A percentile compares a stretch with the other conserved stretches of the same genome.
phyloP scores from a whole-genome alignment of 495 filamentous ascomycete species.

The Aspergillus affinis region DNA sequence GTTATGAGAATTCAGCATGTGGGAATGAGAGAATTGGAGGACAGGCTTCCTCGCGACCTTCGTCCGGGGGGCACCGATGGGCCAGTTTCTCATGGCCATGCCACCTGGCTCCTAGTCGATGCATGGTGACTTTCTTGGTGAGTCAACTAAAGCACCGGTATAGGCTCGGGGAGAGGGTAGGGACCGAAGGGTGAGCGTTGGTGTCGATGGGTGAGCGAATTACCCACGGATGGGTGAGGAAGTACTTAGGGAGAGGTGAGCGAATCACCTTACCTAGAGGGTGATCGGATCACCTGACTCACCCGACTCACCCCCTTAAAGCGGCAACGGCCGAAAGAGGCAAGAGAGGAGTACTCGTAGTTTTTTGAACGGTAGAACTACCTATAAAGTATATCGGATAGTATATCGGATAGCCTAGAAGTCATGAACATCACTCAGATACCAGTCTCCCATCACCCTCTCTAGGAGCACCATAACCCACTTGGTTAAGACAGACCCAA shows the following conservation, averaged over 20 bases:
- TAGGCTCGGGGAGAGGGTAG: background rate
- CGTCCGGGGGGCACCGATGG: background rate
- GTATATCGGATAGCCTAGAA: too few relatives aligned
- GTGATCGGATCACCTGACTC: constrained; percentile 9
- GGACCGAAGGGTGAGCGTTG: constrained; percentile 6
- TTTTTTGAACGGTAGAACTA: background rate
- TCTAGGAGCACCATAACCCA: too few relatives aligned
- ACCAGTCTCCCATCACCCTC: too few relatives aligned
- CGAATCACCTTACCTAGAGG: constrained; percentile 5
- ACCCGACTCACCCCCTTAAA: constrained; percentile 11
- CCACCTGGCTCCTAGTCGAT: background rate
- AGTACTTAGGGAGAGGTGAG: too few relatives aligned
- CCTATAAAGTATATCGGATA: background rate
- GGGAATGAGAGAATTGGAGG: background rate
- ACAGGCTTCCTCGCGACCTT: background rate
- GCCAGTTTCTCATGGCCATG: background rate
- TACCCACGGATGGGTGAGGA: too few relatives aligned
- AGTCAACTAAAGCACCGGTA: background rate
- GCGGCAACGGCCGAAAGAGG: constrained; percentile 2
- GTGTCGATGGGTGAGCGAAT: too few relatives aligned
- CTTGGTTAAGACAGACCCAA: too few relatives aligned
- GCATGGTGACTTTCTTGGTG: background rate
- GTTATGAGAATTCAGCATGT: background rate
- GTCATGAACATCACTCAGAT: too few relatives aligned
- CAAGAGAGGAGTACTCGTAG: background rate